A percentile compares a stretch with the other conserved stretches of the same genome.
Conservation (phyloP, 2,329 filamentous ascomycete species). For the Grosmannia penicillata region DNA sequence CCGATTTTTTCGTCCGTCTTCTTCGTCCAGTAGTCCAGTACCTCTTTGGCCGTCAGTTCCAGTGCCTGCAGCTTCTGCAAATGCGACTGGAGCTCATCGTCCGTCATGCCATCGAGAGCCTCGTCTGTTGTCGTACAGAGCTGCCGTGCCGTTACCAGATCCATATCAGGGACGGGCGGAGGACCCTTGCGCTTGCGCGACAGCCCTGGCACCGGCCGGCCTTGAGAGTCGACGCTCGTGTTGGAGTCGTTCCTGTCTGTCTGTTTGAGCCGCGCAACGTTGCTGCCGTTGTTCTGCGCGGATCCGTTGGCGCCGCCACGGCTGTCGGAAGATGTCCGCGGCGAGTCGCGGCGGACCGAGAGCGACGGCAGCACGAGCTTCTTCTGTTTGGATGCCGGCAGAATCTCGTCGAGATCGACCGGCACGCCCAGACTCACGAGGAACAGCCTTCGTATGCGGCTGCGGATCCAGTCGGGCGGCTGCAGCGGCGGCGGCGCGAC, state of each 20-base stretch:
- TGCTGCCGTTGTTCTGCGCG: constrained; percentile 11
- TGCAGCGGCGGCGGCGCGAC: constrained; percentile 88
- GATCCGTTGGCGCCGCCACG: constrained; percentile 23
- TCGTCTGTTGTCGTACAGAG: constrained; percentile 74
- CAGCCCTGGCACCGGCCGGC: constrained; percentile 24
- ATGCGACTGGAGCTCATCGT: constrained; percentile 60
- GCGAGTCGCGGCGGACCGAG: constrained; percentile 29
- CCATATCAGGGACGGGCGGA: constrained; percentile 57
- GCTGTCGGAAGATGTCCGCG: constrained; percentile 39
- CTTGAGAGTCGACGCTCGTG: constrained; percentile 44
- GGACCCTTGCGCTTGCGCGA: constrained; percentile 39
- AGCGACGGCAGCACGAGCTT: constrained; percentile 88
- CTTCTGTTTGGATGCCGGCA: constrained; percentile 95
- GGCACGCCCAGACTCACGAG: constrained; percentile 91
- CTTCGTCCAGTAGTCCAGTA: constrained; percentile 80
- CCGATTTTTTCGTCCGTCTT: constrained; percentile 73
- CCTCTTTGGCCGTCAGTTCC: constrained; percentile 56
- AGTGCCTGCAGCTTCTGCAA: constrained; percentile 53
- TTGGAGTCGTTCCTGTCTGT: constrained; percentile 37
- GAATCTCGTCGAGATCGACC: constrained; percentile 91
- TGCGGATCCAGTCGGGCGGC: constrained; percentile 95
- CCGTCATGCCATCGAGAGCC: constrained; percentile 64
- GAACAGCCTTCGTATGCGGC: constrained; percentile 85
- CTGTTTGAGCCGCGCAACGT: constrained; percentile 19
- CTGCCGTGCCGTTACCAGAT: constrained; percentile 63